These are phyloP conservation scores for Massariosphaeria phaeospora DNA, from an alignment of 495 filamentous ascomycete species.

Conservation along the genomic window DNA sequence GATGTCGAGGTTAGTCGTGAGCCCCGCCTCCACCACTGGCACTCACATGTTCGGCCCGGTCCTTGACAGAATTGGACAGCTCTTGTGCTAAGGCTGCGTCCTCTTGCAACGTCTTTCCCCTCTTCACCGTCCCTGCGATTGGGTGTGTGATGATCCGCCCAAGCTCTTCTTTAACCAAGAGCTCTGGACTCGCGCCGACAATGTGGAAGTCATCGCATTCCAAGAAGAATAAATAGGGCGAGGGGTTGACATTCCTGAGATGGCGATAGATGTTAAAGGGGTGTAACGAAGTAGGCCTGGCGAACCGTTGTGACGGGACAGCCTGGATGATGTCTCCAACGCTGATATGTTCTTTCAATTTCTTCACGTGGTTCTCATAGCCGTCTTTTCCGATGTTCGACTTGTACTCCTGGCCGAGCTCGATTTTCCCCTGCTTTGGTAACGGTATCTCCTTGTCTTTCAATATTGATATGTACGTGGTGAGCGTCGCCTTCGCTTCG, in stretches of 20 bases:
- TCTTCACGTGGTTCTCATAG: slow-evolving; percentile 79
- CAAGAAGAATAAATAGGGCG: slow-evolving; percentile 94
- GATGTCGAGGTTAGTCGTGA: slow-evolving; percentile 10
- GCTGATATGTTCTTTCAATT: slow-evolving; percentile 79
- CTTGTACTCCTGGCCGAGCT: slow-evolving; percentile 68
- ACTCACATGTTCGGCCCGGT: slow-evolving; percentile 75
- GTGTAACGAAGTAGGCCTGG: slow-evolving; percentile 81
- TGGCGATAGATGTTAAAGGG: slow-evolving; percentile 98
- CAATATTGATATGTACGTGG: slow-evolving; percentile 62
- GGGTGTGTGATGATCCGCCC: slow-evolving; percentile 93
- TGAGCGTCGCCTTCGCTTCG: slow-evolving; percentile 57
- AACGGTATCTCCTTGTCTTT: slow-evolving; percentile 68
- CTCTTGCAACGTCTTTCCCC: slow-evolving; percentile 73
- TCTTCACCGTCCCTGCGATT: slow-evolving; percentile 89
- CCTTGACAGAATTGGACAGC: slow-evolving; percentile 76
- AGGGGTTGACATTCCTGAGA: slow-evolving; percentile 90
- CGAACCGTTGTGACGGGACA: slow-evolving; percentile 88
- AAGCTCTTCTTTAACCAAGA: slow-evolving; percentile 83
- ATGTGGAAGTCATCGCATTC: slow-evolving; percentile 88
- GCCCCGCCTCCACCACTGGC: not conserved
- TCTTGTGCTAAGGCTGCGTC: slow-evolving; percentile 74
- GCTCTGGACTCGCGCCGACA: slow-evolving; percentile 87
- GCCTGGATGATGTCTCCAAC: slow-evolving; percentile 95
- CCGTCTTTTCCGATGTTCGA: slow-evolving; percentile 88
- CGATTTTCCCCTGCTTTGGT: slow-evolving; percentile 68